Percentiles rank a stretch among this genome's conserved stretches.
phyloP scores from a whole-genome alignment of 331 rosid species.

The Quercus lobata region DNA sequence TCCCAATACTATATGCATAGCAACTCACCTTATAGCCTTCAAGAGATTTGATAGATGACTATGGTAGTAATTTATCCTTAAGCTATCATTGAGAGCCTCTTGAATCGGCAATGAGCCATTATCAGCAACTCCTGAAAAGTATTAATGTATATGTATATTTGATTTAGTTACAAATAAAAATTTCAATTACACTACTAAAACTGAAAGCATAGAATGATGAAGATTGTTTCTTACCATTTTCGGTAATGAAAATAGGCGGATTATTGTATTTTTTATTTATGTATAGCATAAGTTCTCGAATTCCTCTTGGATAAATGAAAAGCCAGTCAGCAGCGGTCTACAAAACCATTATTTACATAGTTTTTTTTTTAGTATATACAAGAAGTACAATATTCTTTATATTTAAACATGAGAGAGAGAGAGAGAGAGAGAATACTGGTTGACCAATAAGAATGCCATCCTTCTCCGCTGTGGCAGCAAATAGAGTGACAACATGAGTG shows the following conservation, averaged over 20 bases:
- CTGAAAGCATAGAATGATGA: background rate
- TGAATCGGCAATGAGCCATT: background rate
- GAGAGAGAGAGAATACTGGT: background rate
- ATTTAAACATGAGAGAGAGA: background rate
- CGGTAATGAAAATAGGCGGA: conserved; percentile 19
- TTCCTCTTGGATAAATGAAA: conserved; percentile 22
- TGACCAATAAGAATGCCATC: conserved; percentile 4
- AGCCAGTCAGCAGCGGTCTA: background rate
- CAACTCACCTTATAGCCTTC: conserved; percentile 16
- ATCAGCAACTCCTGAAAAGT: conserved; percentile 8
- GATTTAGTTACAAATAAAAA: background rate
- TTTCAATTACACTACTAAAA: background rate
- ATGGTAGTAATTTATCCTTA: conserved; percentile 4
- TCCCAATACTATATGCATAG: background rate
- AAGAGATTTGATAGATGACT: conserved; percentile 7
- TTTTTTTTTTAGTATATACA: background rate
- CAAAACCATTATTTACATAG: background rate
- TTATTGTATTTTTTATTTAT: conserved; percentile 3
- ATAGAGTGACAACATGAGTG: background rate
- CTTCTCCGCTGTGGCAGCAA: background rate
- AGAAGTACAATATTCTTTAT: background rate
- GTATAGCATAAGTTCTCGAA: conserved; percentile 13
- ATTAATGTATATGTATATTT: background rate
- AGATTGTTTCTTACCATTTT: conserved; percentile 15
- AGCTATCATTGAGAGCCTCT: conserved; percentile 2